These are phyloP conservation scores for Irpex sp. DNA, from an alignment of 1,284 basidiomycete species.

Conservation along the genomic window DNA sequence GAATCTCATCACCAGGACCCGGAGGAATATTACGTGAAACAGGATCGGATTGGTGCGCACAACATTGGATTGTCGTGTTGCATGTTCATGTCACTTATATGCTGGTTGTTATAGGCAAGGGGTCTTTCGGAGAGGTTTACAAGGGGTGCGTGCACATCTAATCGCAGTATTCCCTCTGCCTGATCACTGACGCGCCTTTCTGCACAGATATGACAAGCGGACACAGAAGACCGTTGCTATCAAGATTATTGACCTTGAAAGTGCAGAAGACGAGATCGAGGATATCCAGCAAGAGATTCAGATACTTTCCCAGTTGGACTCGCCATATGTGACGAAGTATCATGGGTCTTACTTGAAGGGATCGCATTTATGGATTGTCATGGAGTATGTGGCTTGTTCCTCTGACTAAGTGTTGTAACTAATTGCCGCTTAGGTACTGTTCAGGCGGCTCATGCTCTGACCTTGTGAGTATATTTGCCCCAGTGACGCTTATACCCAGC, in stretches of 20 bases:
- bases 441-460: slow-evolving; percentile 85
- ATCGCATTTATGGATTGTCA: slow-evolving; percentile 97
- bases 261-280: slow-evolving; percentile 98
- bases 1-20: slow-evolving; percentile 78
- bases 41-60: slow-evolving; percentile 87
- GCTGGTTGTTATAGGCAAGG: slow-evolving; percentile 65
- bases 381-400: slow-evolving; percentile 70
- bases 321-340: slow-evolving; percentile 94
- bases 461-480: slow-evolving; percentile 48
- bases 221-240: slow-evolving; percentile 94
- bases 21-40: slow-evolving; percentile 93
- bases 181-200: not conserved
- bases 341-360: slow-evolving; percentile 96
- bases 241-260: slow-evolving; percentile 99
- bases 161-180: slow-evolving; percentile 15
- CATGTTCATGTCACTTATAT: slow-evolving; percentile 11
- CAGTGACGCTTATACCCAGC: not conserved
- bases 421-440: slow-evolving; percentile 57
- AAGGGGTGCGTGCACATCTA: slow-evolving; percentile 61
- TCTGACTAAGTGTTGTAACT: slow-evolving; percentile 11
- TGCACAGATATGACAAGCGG: slow-evolving; percentile 80
- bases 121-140: slow-evolving; percentile 97
- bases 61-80: slow-evolving; percentile 9
- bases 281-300: slow-evolving; percentile 99
- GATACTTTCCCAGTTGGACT: slow-evolving; percentile 97